These are phyloP conservation scores for Evernia prunastri DNA, from an alignment of 495 filamentous ascomycete genomes.

Conservation along the genomic window DNA sequence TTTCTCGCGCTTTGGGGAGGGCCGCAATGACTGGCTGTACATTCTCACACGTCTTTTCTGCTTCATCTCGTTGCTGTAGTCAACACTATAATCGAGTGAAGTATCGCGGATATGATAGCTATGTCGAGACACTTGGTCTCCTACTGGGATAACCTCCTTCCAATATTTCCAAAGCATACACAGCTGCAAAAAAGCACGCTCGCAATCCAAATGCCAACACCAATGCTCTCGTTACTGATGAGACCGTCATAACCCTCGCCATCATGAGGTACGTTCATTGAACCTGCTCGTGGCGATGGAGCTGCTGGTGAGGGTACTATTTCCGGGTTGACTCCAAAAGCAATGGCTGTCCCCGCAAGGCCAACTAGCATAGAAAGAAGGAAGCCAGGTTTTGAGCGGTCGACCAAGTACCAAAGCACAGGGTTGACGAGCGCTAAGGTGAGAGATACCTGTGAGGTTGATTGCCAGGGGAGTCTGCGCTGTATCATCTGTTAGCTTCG, in stretches of 20 bases:
- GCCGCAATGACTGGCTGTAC: constrained; percentile 66
- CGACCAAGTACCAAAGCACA: constrained; percentile 91
- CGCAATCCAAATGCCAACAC: constrained; percentile 77
- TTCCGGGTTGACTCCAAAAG: constrained; percentile 65
- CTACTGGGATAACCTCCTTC: constrained; percentile 53
- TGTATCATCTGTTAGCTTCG: constrained; percentile 31
- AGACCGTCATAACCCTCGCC: constrained; percentile 39
- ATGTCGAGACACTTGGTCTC: constrained; percentile 18
- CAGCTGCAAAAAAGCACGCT: constrained; percentile 91
- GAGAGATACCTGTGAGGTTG: constrained; percentile 83
- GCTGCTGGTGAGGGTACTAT: constrained; percentile 62
- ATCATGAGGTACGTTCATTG: constrained; percentile 29
- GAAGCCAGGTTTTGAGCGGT: constrained; percentile 81
- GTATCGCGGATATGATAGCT: neutral
- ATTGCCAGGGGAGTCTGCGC: constrained; percentile 86
- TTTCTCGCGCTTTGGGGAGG: constrained; percentile 45
- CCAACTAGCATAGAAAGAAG: constrained; percentile 66
- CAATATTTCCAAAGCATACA: constrained; percentile 95
- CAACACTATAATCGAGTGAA: neutral
- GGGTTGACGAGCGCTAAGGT: constrained; percentile 90
- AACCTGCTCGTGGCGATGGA: constrained; percentile 19
- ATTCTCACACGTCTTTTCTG: constrained; percentile 26
- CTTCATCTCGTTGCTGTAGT: neutral
- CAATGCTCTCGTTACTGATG: constrained; percentile 67
- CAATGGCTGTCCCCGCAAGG: constrained; percentile 61